Base-by-base conservation (phyloP, 1,284 basidiomycete genomes). In the Cerioporus squamosus region DNA sequence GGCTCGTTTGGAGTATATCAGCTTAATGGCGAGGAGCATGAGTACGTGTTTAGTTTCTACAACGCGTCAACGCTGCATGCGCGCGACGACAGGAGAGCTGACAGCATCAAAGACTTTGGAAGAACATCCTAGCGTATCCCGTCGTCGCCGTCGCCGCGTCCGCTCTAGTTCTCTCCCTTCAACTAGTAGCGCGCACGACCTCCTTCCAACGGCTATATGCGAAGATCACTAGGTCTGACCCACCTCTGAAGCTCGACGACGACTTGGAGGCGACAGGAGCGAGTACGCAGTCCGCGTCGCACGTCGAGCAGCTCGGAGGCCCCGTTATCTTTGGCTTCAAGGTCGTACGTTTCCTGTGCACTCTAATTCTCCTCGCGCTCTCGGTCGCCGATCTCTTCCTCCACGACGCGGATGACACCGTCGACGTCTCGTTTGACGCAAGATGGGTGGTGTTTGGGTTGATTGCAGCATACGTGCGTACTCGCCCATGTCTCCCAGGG, bases 391-490 rank as follows among this genome's bases (percentile, higher is more conserved):
- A 62, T 6, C 43, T 68, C 23, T 36, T 59, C 14, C 1, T 51
- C 20, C 44, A 55, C n/a, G 47, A 55, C 15, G 39, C 52, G 45
- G 62, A 54, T 22, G 43, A 58, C 53, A 51, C 48, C 14, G 38
- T 60, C 29, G 33, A 66, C 42, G 59, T 67, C 54, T 61, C 63
- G 49, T 60, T 66, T 53, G 65, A 65, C 18, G 23, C 59, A n/a
- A 47, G 48, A 15, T 62, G 60, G 63, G 70, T 57, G 71, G 48
- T 69, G 68, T 57, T 75, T 39, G 70, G 68, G 0, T 66, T 77
- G 59, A 72, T 68, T 44, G 70, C 72, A 55, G 69, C 72, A n/a
- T 76, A 74, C 61, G 77, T 76, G 61, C 39, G 73, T 52, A 24
- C 47, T 3, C 43, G 38, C 18, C 31, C 46, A 15, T 42, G 49